These are phyloP conservation scores for Dictyostelium intermedium DNA, from an alignment of 78 protist genomes.

Conservation along the genomic window DNA sequence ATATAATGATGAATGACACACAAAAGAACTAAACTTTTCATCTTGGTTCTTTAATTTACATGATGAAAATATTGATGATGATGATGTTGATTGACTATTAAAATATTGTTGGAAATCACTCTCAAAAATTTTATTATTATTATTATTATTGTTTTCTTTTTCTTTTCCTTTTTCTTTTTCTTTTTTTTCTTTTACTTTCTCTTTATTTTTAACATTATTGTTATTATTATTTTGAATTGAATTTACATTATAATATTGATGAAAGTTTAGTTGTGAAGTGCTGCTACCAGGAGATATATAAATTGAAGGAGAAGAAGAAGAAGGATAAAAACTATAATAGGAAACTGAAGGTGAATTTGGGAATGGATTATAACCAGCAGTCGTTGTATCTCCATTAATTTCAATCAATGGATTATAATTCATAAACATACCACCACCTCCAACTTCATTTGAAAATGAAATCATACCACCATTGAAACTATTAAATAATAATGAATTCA, in stretches of 20 bases:
- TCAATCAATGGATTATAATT: not conserved
- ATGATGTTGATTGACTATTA: not conserved
- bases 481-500: not conserved
- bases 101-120: not conserved
- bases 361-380: slow-evolving; percentile 3
- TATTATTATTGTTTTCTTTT: too few relatives aligned
- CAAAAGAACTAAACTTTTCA: slow-evolving; percentile 25
- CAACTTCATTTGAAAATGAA: not conserved
- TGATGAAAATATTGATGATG: not conserved
- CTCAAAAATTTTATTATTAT: not conserved
- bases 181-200: not conserved
- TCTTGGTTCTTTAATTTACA: slow-evolving; percentile 22
- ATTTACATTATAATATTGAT: not conserved
- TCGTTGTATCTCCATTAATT: not conserved
- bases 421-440: not conserved
- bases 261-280: not conserved
- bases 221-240: not conserved
- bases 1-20: not conserved
- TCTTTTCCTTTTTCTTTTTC: not conserved
- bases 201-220: not conserved
- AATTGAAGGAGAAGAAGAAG: slow-evolving; percentile 13
- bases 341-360: not conserved
- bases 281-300: not conserved
- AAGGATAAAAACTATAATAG: slow-evolving; percentile 1
- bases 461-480: not conserved